phyloP scores from a whole-genome alignment of 1,284 basidiomycete genomes.

The Stygiomarasmius scandens region DNA sequence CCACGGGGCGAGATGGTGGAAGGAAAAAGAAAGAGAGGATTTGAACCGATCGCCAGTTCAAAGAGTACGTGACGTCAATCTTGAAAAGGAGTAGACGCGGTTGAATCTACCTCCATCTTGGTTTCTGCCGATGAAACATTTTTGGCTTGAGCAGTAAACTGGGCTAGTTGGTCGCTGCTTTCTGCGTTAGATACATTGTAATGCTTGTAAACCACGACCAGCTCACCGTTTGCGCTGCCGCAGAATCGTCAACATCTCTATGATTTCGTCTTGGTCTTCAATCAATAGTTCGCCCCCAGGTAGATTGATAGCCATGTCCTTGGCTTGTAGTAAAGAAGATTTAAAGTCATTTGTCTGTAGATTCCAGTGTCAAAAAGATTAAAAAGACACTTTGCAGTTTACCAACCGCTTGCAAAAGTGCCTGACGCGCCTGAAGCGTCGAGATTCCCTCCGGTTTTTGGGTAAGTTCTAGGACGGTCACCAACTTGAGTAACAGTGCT shows the following conservation, averaged over 20 bases:
- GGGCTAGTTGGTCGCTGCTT: conserved; percentile 35
- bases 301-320: conserved; percentile 53
- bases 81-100: conserved; percentile 49
- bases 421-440: conserved; percentile 59
- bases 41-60: not conserved
- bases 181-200: not conserved
- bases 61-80: not conserved
- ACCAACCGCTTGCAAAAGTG: conserved; percentile 64
- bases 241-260: conserved; percentile 61
- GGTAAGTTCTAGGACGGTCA: conserved; percentile 54
- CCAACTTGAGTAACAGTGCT: conserved; percentile 54
- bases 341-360: conserved; percentile 68
- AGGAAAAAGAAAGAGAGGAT: not conserved
- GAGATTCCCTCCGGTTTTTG: conserved; percentile 53
- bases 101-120: conserved; percentile 57
- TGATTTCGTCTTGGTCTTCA: conserved; percentile 66
- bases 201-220: not conserved
- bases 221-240: conserved; percentile 60
- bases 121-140: conserved; percentile 23
- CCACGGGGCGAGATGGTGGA: conserved; percentile 14
- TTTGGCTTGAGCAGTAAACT: conserved; percentile 38
- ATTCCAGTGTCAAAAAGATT: not conserved
- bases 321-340: conserved; percentile 54
- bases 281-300: conserved; percentile 69
- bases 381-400: not conserved